phyloP scores from a whole-genome alignment of 768 basidiomycete genomes.

The Crepidotus variabilis region DNA sequence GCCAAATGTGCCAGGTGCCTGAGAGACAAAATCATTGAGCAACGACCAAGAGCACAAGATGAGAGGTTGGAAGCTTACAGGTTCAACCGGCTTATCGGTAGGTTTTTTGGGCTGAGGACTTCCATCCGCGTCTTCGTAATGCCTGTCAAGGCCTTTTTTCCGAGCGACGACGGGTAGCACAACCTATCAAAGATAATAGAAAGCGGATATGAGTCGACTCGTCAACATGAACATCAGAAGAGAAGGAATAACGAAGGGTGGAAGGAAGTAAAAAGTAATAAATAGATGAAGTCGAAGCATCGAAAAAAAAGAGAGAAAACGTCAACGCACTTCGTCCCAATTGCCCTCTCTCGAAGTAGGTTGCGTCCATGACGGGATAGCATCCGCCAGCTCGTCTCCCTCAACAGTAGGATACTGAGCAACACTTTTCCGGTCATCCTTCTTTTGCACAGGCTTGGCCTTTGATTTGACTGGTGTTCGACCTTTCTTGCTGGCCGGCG shows the following conservation, averaged over 20 bases:
- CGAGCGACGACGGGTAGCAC: conserved; percentile 82
- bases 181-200: conserved; percentile 41
- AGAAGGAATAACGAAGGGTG: not conserved
- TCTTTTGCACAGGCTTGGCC: conserved; percentile 16
- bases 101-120: conserved; percentile 30
- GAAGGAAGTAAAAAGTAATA: conserved; percentile 7
- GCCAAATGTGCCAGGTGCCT: conserved; percentile 79
- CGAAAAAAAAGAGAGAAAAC: conserved; percentile 7
- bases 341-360: conserved; percentile 64
- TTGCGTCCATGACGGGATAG: conserved; percentile 82
- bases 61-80: conserved; percentile 37
- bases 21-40: conserved; percentile 15
- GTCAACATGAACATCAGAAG: not conserved
- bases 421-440: conserved; percentile 53
- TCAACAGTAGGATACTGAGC: conserved; percentile 64
- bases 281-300: conserved; percentile 1
- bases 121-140: conserved; percentile 69
- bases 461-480: conserved; percentile 31
- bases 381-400: conserved; percentile 53
- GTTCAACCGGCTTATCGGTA: conserved; percentile 35
- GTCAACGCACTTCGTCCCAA: conserved; percentile 73
- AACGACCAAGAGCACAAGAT: not conserved
- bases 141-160: conserved; percentile 72
- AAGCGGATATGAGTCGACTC: not conserved
- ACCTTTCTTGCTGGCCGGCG: conserved; percentile 35